phyloP scores from a whole-genome alignment of 2,329 filamentous ascomycete genomes.

The Fusarium begoniae region DNA sequence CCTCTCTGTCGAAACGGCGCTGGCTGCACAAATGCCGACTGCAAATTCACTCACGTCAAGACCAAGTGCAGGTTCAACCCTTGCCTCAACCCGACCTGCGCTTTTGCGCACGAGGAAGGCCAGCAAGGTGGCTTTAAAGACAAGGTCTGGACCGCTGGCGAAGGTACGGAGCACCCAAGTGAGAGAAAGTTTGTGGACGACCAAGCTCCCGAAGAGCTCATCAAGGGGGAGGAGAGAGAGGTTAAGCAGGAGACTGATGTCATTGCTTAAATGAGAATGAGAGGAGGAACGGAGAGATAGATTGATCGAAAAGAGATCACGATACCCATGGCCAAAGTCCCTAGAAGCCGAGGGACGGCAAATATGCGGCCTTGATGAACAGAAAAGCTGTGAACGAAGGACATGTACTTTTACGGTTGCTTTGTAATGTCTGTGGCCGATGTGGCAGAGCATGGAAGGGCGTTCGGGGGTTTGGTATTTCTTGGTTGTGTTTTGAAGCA shows the following conservation, averaged over 20 bases:
- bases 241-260: slow-evolving; percentile 53
- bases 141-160: slow-evolving; percentile 85
- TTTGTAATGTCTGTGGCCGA: slow-evolving; percentile 41
- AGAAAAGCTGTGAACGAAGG: slow-evolving; percentile 34
- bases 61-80: slow-evolving; percentile 91
- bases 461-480: slow-evolving; percentile 37
- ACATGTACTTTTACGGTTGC: slow-evolving; percentile 43
- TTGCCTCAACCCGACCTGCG: slow-evolving; percentile 87
- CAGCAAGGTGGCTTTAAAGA: slow-evolving; percentile 86
- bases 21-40: slow-evolving; percentile 81
- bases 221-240: slow-evolving; percentile 65
- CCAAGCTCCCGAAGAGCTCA: slow-evolving; percentile 72
- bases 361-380: slow-evolving; percentile 30
- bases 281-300: slow-evolving; percentile 13
- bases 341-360: slow-evolving; percentile 6
- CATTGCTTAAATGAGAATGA: slow-evolving; percentile 43
- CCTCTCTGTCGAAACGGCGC: slow-evolving; percentile 91
- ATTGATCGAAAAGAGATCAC: slow-evolving; percentile 29
- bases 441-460: slow-evolving; percentile 43
- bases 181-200: slow-evolving; percentile 89
- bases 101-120: slow-evolving; percentile 90
- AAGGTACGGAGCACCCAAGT: slow-evolving; percentile 74
- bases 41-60: slow-evolving; percentile 89
- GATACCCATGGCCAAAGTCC: slow-evolving; percentile 34
- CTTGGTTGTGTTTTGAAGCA: slow-evolving; percentile 16